Evolutionary conservation across 1,139 yeast species (phyloP), one percentile per base, ranked within the genome.

Genomic region (Pichia sp.): DNA sequence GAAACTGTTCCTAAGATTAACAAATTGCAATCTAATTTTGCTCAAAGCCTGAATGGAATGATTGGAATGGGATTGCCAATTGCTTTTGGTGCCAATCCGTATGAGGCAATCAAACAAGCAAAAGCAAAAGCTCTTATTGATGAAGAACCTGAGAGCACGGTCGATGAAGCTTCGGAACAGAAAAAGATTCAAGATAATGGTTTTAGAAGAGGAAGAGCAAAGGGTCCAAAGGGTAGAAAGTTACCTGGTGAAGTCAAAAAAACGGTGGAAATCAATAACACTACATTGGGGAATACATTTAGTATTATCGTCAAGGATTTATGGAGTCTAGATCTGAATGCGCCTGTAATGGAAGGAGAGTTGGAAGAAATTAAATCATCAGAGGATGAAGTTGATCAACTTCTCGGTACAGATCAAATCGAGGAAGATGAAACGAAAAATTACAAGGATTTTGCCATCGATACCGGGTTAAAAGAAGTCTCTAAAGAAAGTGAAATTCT

Each of bases 201-300:
- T 51, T 60, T 63, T 1, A 68, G 77, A 54, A 67, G 69, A 48
- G 65, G 72, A 28, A 73, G 95, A 53, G 81, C 82, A 0, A 78
- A 69, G 53, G 96, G 95, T 0, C 96, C 96, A 26, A 73, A 76
- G 51, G 90, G 92, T 0, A 78, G 94, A 49, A 78, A 82, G 53
- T 68, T 87, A 42, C 96, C 96, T 1, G 74, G 74, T 47, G 63
- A 68, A n/a, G 73, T 79, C 23, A 68, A 69, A 35, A 73, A 75
- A 12, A 74, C 77, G 3, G 69, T 73, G 23, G 67, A 73, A 20
- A 72, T 63, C 23, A 60, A 60, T 23, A 66, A 64, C 42, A 63
- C 58, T 31, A 57, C 60, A 30, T 55, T 59, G 24, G 60, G 62
- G 20, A 45, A 43, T n/a, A 53, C 49, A 25, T 70, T 69, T 49